Evolutionary conservation across 2,329 filamentous ascomycete genomes (phyloP).

Genomic region (Stemphylium beticola): DNA sequence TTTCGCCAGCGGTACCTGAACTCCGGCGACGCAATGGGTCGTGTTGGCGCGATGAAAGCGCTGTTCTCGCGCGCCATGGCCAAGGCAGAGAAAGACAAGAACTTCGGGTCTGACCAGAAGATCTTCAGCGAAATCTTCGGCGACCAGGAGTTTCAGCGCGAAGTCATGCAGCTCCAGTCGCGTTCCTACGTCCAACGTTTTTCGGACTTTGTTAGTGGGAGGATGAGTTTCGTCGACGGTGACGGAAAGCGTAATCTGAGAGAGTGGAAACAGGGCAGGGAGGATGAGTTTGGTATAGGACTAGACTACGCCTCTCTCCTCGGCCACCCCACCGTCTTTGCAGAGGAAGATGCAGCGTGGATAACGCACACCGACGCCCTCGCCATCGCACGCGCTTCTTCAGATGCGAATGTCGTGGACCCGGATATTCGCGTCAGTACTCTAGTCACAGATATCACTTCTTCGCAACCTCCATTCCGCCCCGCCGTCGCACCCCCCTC

Average conservation of each 20-base stretch:
- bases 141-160: background rate
- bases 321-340: background rate
- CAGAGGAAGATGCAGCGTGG: conserved; percentile 5
- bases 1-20: conserved; percentile 3
- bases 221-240: background rate
- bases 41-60: conserved; percentile 1
- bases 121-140: conserved; percentile 5
- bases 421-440: background rate
- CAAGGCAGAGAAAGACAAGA: background rate
- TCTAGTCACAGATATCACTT: background rate
- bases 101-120: conserved; percentile 3
- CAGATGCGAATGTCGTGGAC: background rate
- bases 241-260: background rate
- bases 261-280: background rate
- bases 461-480: conserved; percentile 1
- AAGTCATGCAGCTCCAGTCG: background rate
- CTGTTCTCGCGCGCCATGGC: conserved; percentile 1
- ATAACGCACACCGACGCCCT: background rate
- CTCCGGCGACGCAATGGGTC: conserved; percentile 3
- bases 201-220: background rate
- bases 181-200: background rate
- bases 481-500: background rate
- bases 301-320: background rate
- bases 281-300: background rate
- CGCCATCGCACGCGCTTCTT: background rate